These are phyloP conservation scores for Croton laevigatus DNA, from an alignment of 441 rosid species.

Conservation along the genomic window DNA sequence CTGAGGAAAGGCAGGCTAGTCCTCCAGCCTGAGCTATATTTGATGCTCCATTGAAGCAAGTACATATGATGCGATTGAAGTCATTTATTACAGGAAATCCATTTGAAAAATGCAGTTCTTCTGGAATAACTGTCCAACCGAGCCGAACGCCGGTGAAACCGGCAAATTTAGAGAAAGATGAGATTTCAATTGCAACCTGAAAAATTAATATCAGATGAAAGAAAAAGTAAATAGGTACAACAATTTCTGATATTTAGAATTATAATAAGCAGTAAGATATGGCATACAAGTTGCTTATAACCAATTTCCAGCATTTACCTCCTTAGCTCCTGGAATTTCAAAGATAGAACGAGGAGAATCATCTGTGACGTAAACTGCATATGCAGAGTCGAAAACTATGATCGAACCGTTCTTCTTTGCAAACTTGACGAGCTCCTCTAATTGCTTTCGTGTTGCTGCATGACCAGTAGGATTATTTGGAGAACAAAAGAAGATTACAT, in stretches of 20 bases:
- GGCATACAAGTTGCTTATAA: neutral
- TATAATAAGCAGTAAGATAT: too few relatives aligned
- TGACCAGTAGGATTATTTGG: conserved; percentile 79
- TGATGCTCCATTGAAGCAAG: conserved; percentile 77
- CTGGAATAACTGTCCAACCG: conserved; percentile 73
- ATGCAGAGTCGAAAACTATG: conserved; percentile 61
- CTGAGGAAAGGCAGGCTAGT: conserved; percentile 57
- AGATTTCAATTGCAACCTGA: conserved; percentile 72
- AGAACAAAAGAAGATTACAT: conserved; percentile 74
- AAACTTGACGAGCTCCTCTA: conserved; percentile 52
- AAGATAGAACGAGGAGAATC: conserved; percentile 62
- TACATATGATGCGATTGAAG: conserved; percentile 56
- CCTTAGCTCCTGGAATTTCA: conserved; percentile 70
- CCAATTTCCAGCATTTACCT: conserved; percentile 36
- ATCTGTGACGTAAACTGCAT: conserved; percentile 53
- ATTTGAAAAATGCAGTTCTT: conserved; percentile 55
- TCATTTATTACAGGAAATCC: conserved; percentile 63
- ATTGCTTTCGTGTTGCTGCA: conserved; percentile 51
- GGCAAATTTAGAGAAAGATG: conserved; percentile 73
- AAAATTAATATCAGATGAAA: conserved; percentile 1
- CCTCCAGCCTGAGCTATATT: conserved; percentile 70
- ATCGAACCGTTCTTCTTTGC: conserved; percentile 63
- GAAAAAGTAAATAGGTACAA: neutral
- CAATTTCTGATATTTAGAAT: too few relatives aligned
- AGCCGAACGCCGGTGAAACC: conserved; percentile 78